A percentile compares a stretch with the other conserved stretches of the same genome.
Conservation (phyloP, 768 basidiomycete genomes). For the Mycena indigotica region DNA sequence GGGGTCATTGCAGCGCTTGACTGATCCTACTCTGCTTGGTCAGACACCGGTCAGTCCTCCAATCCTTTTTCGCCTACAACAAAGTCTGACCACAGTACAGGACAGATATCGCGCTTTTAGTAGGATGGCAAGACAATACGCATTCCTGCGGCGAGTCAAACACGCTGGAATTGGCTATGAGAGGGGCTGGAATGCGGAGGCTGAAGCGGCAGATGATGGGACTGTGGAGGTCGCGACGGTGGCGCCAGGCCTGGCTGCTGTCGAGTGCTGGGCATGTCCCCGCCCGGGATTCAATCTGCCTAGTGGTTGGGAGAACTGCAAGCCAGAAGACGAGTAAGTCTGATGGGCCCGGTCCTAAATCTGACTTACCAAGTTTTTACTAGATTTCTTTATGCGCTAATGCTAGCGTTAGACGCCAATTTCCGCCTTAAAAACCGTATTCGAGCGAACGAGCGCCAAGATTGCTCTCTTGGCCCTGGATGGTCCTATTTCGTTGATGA, state of each 20-base stretch:
- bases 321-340: background rate
- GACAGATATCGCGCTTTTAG: background rate
- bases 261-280: conserved; percentile 10
- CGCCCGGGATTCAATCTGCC: conserved; percentile 8
- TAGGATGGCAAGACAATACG: background rate
- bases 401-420: background rate
- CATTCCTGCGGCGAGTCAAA: background rate
- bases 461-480: background rate
- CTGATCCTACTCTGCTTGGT: background rate
- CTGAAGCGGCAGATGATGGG: no score
- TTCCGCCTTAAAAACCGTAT: background rate
- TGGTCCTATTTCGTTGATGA: conserved; percentile 9
- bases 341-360: background rate
- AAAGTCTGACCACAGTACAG: background rate
- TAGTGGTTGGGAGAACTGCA: conserved; percentile 2
- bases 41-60: conserved; percentile 4
- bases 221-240: background rate
- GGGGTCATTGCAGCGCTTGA: conserved; percentile 6
- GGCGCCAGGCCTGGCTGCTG: background rate
- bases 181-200: background rate
- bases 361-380: background rate
- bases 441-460: background rate
- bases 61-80: background rate
- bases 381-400: conserved; percentile 12
- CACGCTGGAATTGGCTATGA: conserved; percentile 5